phyloP scores from a whole-genome alignment of 2,329 filamentous ascomycete genomes.

The Geosmithia putterillii region DNA sequence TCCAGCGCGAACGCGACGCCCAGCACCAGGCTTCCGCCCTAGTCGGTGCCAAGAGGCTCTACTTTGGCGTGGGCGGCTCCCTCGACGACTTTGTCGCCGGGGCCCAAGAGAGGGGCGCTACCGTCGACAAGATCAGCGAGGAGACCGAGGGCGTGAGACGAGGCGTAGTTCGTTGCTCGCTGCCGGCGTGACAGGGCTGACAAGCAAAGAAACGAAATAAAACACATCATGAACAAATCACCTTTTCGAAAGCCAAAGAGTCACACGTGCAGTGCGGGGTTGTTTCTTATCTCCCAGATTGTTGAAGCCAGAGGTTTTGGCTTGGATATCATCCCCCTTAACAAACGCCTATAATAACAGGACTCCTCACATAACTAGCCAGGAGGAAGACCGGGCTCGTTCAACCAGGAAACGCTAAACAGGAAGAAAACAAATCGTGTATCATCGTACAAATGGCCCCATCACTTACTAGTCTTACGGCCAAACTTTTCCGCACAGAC shows the following conservation, averaged over 20 bases:
- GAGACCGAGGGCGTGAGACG: slow-evolving; percentile 49
- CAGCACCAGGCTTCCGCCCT: slow-evolving; percentile 37
- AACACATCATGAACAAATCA: not conserved
- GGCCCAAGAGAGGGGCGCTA: slow-evolving; percentile 33
- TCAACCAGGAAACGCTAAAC: not conserved
- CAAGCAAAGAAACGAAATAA: not conserved
- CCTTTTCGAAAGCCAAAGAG: not conserved
- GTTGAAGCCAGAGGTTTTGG: not conserved
- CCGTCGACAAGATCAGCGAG: slow-evolving; percentile 39
- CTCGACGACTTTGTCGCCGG: slow-evolving; percentile 58
- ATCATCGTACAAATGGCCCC: not conserved
- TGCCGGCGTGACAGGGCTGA: slow-evolving; percentile 9
- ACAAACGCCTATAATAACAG: not conserved
- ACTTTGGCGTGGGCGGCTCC: slow-evolving; percentile 76
- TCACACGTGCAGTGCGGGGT: not conserved
- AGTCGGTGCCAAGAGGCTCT: slow-evolving; percentile 66
- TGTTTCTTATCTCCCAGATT: not conserved
- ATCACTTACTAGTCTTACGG: slow-evolving; percentile 1
- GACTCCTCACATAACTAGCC: no score
- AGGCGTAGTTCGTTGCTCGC: slow-evolving; percentile 41
- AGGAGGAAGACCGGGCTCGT: no score
- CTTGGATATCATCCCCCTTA: not conserved
- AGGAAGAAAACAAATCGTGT: not conserved
- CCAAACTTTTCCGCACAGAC: slow-evolving; percentile 35
- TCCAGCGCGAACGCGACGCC: slow-evolving; percentile 28